Evolutionary conservation across 2,329 filamentous ascomycete species (phyloP), one percentile per base, ranked within the genome.

Genomic region (Mollisiaceae sp.): DNA sequence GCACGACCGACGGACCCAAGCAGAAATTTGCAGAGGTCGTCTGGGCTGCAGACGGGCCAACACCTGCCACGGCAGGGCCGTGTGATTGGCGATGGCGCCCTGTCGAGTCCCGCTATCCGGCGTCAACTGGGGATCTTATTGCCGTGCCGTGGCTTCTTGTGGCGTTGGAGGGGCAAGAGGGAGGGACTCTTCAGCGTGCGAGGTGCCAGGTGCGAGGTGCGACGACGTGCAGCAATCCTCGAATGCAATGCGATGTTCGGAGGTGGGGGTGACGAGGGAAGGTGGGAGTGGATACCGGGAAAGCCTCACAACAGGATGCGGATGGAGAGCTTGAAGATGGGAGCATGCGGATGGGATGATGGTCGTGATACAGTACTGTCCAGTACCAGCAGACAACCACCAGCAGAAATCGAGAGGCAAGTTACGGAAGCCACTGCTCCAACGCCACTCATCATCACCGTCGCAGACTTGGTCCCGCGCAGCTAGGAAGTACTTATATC

Each of bases 211-310:
- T n/a, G n/a, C n/a, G n/a, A n/a, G 8, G 41, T 45, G 8, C 43
- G n/a, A 45, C 43, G n/a, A 45, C n/a, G n/a, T 50, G 45, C 45
- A 50, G 45, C n/a, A 41, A 39, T n/a, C n/a, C n/a, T n/a, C n/a
- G n/a, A n/a, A 41, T 41, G 38, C 38, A 41, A 50, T 50, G 50
- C 50, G 27, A 54, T 54, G 27, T 54, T 54, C 50, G 24, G 50
- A 12, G 50, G 22, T 27, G 50, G 50, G 15, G 50, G 50, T 12
- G 18, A 52, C 11, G 50, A 15, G 50, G 27, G 27, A 6, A 32
- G 27, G 27, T 32, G 27, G 27, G 6, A 32, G 27, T 32, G 27
- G 24, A 54, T 15, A 35, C 20, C 20, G 45, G 45, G 45, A 50
- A 50, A 50, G n/a, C 45, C n/a, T 43, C 41, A 18, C 6, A 43